phyloP scores from a whole-genome alignment of 1,284 basidiomycete genomes.

The Puccinia triticina region DNA sequence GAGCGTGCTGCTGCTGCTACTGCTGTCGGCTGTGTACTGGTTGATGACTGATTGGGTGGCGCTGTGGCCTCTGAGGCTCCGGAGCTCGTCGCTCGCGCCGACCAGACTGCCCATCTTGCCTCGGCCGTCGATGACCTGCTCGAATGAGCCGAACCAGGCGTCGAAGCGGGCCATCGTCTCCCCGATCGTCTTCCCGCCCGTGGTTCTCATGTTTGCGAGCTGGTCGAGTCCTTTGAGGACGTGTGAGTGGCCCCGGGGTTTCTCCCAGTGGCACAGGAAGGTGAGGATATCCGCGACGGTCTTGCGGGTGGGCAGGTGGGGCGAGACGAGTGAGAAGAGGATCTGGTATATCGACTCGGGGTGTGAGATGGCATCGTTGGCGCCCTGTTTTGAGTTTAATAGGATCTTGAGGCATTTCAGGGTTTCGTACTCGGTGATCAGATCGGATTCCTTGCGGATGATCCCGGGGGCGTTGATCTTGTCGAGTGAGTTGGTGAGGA shows the following conservation, averaged over 20 bases:
- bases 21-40: slow-evolving; percentile 45
- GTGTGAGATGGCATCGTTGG: slow-evolving; percentile 77
- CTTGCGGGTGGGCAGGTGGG: slow-evolving; percentile 78
- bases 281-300: slow-evolving; percentile 76
- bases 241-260: slow-evolving; percentile 62
- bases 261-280: slow-evolving; percentile 64
- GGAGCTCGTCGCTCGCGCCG: slow-evolving; percentile 87
- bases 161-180: slow-evolving; percentile 68
- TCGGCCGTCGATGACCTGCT: slow-evolving; percentile 75
- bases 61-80: slow-evolving; percentile 61
- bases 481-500: slow-evolving; percentile 77
- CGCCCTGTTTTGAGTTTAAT: slow-evolving; percentile 74
- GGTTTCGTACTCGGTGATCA: slow-evolving; percentile 79
- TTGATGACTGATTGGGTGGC: slow-evolving; percentile 52
- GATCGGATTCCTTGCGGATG: slow-evolving; percentile 70
- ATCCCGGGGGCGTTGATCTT: slow-evolving; percentile 66
- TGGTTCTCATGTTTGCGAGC: slow-evolving; percentile 66
- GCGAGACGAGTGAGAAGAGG: slow-evolving; percentile 79
- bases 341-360: slow-evolving; percentile 79
- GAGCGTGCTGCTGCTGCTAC: slow-evolving; percentile 60
- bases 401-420: slow-evolving; percentile 85
- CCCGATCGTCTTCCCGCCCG: slow-evolving; percentile 68
- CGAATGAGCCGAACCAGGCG: slow-evolving; percentile 86
- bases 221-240: slow-evolving; percentile 64
- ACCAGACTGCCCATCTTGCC: slow-evolving; percentile 95